Percentiles rank a stretch among this genome's conserved stretches.
phyloP scores from a whole-genome alignment of 2,329 filamentous ascomycete species.

The Hortaea sp. region DNA sequence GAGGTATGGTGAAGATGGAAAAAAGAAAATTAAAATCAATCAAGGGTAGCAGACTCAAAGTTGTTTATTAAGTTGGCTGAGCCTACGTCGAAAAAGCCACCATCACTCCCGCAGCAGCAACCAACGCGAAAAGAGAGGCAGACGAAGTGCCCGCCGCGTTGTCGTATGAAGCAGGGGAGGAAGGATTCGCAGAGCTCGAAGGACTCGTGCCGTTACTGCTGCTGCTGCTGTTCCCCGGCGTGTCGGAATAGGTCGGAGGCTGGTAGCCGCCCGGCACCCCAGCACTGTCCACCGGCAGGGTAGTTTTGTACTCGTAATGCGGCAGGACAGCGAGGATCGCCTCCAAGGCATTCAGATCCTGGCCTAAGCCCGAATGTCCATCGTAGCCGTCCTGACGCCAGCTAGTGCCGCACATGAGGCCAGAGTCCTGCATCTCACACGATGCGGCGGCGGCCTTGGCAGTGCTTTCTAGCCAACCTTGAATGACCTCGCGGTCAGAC shows the following conservation, averaged over 20 bases:
- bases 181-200: background rate
- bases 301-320: background rate
- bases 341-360: conserved; percentile 36
- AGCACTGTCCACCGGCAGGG: too few species aligned
- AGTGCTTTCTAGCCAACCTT: conserved; percentile 19
- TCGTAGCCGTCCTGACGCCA: conserved; percentile 37
- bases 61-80: too few species aligned
- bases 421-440: conserved; percentile 33
- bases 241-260: too few species aligned
- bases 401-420: conserved; percentile 33
- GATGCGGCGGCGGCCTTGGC: conserved; percentile 34
- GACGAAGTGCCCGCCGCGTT: background rate
- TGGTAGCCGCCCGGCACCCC: too few species aligned
- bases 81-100: background rate
- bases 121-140: background rate
- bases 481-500: background rate
- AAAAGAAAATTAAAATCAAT: too few species aligned
- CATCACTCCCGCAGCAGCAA: background rate
- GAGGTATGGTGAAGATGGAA: too few species aligned
- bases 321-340: conserved; percentile 22
- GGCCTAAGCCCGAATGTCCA: conserved; percentile 32
- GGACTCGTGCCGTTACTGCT: background rate
- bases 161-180: background rate
- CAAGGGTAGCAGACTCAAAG: too few species aligned
- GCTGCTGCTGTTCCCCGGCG: background rate